Evolutionary conservation across 352 stramenopile genomes (phyloP).

Genomic region (Elongisporangium anandrum): DNA sequence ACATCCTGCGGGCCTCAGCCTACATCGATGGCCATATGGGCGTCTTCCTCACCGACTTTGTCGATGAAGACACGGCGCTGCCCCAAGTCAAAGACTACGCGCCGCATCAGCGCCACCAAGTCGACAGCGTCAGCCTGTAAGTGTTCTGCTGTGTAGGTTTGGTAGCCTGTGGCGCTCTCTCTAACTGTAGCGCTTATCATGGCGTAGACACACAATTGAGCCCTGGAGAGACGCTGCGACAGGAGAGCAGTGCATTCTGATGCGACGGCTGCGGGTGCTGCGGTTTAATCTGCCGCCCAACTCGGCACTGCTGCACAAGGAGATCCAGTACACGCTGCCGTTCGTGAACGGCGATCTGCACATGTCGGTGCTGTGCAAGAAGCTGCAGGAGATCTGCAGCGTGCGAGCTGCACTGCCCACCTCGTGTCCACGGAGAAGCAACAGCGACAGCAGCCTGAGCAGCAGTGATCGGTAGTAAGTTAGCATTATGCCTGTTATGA

Average conservation of each 20-base stretch:
- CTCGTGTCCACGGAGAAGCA: background rate
- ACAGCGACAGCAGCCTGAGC: background rate
- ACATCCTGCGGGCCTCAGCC: slow-evolving; percentile 29
- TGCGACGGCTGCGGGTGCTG: slow-evolving; percentile 31
- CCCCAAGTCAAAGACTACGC: background rate
- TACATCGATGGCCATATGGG: slow-evolving; percentile 34
- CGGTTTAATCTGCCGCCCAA: slow-evolving; percentile 45
- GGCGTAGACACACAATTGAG: slow-evolving; percentile 13
- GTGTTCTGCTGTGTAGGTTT: background rate
- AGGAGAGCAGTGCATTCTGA: slow-evolving; percentile 21
- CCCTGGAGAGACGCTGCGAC: slow-evolving; percentile 16
- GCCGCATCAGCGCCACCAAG: background rate
- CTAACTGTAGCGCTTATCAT: background rate
- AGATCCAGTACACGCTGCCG: slow-evolving; percentile 31
- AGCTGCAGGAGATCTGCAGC: background rate
- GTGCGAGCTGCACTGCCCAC: background rate
- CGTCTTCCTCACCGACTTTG: slow-evolving; percentile 35
- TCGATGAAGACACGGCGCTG: slow-evolving; percentile 36
- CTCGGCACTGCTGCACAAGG: slow-evolving; percentile 27
- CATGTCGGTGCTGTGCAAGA: slow-evolving; percentile 29
- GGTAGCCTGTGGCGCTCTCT: background rate
- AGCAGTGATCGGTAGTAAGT: background rate
- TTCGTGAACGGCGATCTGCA: slow-evolving; percentile 45
- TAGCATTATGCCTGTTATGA: background rate
- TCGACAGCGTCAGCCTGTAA: background rate